These are phyloP conservation scores for Ogataea hybrid DNA, from an alignment of 1,139 yeast species.

Conservation along the genomic window DNA sequence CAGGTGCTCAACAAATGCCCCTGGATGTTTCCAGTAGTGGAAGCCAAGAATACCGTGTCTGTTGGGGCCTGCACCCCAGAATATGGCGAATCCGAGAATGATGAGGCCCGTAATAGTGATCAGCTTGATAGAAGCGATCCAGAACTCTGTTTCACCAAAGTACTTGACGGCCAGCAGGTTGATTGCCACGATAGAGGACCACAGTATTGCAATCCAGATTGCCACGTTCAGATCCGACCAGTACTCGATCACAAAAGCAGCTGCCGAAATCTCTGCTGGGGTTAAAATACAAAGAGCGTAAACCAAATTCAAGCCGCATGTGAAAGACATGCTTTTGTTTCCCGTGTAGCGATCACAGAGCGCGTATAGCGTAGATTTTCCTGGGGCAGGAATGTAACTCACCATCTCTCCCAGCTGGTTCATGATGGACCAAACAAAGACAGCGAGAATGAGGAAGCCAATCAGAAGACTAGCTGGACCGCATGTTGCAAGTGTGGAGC, in stretches of 20 bases:
- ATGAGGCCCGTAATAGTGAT: slow-evolving; percentile 35
- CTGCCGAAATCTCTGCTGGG: slow-evolving; percentile 52
- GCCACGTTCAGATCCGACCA: slow-evolving; percentile 48
- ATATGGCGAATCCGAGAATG: slow-evolving; percentile 34
- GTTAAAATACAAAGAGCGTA: slow-evolving; percentile 48
- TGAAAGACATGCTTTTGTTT: slow-evolving; percentile 32
- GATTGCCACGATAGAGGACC: slow-evolving; percentile 38
- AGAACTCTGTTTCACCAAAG: slow-evolving; percentile 53
- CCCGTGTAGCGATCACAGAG: slow-evolving; percentile 25
- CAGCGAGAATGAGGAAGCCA: slow-evolving; percentile 48
- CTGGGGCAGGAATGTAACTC: slow-evolving; percentile 51
- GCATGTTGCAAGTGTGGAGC: slow-evolving; percentile 40
- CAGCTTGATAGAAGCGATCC: slow-evolving; percentile 45
- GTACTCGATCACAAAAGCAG: slow-evolving; percentile 48
- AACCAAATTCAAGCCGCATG: slow-evolving; percentile 47
- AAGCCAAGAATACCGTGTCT: slow-evolving; percentile 36
- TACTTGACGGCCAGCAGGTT: slow-evolving; percentile 44
- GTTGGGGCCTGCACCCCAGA: slow-evolving; percentile 44
- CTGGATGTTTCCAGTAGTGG: slow-evolving; percentile 37
- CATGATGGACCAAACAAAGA: slow-evolving; percentile 55
- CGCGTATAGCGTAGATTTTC: slow-evolving; percentile 33
- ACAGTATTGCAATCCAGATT: slow-evolving; percentile 44
- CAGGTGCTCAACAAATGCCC: slow-evolving; percentile 38
- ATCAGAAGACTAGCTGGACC: slow-evolving; percentile 53
- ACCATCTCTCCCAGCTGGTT: slow-evolving; percentile 65